phyloP scores from a whole-genome alignment of 352 stramenopile species.

The Phytophthora ramorum region DNA sequence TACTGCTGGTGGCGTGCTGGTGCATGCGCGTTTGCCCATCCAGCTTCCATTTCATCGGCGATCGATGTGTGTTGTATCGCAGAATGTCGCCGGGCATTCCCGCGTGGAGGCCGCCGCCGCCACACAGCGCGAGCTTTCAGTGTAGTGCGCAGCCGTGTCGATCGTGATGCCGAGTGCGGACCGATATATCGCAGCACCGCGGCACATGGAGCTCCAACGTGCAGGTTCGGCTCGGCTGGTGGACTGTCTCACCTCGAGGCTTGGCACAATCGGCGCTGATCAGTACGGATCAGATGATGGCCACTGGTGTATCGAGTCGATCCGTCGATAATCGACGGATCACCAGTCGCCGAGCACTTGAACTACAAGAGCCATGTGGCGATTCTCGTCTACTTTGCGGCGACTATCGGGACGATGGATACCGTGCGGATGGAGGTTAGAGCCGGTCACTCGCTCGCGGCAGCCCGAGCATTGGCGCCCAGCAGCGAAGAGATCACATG shows the following conservation, averaged over 20 bases:
- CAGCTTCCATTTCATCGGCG: not conserved
- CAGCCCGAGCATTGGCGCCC: not conserved
- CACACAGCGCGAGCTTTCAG: not conserved
- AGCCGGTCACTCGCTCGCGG: not conserved
- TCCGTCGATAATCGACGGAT: not conserved
- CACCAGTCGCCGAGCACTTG: no score
- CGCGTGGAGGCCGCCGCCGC: not conserved
- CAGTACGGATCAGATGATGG: conserved; percentile 17
- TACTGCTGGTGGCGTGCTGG: not conserved
- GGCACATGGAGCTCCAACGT: not conserved
- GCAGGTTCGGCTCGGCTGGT: conserved; percentile 6
- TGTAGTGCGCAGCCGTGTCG: no score
- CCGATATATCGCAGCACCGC: no score
- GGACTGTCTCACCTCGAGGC: conserved; percentile 10
- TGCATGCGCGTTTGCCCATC: not conserved
- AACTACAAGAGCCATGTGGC: no score
- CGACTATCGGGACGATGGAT: conserved; percentile 10
- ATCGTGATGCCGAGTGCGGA: no score
- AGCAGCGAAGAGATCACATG: not conserved
- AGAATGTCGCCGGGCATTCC: not conserved
- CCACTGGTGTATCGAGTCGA: conserved; percentile 1
- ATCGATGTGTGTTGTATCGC: not conserved
- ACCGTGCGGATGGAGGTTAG: not conserved
- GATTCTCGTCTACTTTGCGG: conserved; percentile 2
- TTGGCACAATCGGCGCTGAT: conserved; percentile 16